A percentile compares a stretch with the other conserved stretches of the same genome.
Evolutionary conservation across 768 basidiomycete species (phyloP).

Genomic region (Stropharia rugosoannulata): DNA sequence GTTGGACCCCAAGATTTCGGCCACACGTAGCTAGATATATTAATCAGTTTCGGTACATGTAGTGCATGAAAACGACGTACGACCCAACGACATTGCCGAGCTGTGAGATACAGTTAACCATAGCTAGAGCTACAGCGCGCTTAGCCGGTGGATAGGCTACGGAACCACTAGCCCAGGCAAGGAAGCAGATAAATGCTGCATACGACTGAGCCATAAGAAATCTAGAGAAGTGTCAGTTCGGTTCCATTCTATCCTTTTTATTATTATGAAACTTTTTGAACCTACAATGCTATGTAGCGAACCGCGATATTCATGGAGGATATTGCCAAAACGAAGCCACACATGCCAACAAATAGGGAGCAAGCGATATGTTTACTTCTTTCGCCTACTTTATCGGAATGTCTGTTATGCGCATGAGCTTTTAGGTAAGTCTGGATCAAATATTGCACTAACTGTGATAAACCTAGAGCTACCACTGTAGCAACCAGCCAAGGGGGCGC

Average conservation of each 20-base stretch:
- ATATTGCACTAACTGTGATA: slow-evolving; percentile 38
- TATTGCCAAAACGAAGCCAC: slow-evolving; percentile 75
- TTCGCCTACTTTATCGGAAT: slow-evolving; percentile 76
- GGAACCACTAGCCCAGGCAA: slow-evolving; percentile 52
- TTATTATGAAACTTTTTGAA: not conserved
- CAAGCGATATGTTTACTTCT: slow-evolving; percentile 68
- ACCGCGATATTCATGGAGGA: slow-evolving; percentile 66
- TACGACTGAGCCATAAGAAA: slow-evolving; percentile 80
- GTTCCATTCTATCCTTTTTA: not conserved
- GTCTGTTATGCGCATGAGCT: slow-evolving; percentile 33
- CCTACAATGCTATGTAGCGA: slow-evolving; percentile 69
- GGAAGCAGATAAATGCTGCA: slow-evolving; percentile 67
- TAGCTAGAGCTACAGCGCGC: slow-evolving; percentile 82
- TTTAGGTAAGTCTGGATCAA: not conserved
- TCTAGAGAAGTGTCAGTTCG: slow-evolving; percentile 29
- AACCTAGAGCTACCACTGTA: slow-evolving; percentile 52
- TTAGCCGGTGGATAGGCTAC: slow-evolving; percentile 73
- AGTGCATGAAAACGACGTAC: slow-evolving; percentile 40
- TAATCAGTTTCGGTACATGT: not conserved
- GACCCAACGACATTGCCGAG: slow-evolving; percentile 85
- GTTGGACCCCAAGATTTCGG: slow-evolving; percentile 67
- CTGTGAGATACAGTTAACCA: slow-evolving; percentile 80
- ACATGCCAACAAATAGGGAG: slow-evolving; percentile 60
- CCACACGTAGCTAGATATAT: slow-evolving; percentile 54
- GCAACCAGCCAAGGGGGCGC: slow-evolving; percentile 81